A percentile compares a stretch with the other conserved stretches of the same genome.
Conservation (phyloP, 306 rosid genomes). For the Fragaria iinumae region DNA sequence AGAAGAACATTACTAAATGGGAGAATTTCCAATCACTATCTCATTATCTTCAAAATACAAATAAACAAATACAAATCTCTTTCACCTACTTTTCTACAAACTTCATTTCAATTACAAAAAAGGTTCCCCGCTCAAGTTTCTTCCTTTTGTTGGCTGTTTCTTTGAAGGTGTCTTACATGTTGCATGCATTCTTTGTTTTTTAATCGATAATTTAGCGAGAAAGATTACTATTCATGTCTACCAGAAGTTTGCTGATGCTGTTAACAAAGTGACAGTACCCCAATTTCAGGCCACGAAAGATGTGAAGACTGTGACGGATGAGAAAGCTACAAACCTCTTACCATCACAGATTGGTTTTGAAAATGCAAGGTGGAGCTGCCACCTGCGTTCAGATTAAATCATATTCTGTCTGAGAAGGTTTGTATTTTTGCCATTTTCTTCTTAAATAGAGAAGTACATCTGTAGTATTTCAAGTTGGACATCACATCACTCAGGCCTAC, state of each 20-base stretch:
- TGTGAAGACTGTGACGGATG: slow-evolving; percentile 22
- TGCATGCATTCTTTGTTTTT: slow-evolving; percentile 12
- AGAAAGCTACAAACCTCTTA: slow-evolving; percentile 22
- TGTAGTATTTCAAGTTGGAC: background rate
- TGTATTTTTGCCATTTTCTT: background rate
- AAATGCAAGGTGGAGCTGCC: slow-evolving; percentile 20
- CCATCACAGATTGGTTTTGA: slow-evolving; percentile 18
- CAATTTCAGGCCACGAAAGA: slow-evolving; percentile 20
- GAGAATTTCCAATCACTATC: slow-evolving; percentile 13
- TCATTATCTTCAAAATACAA: slow-evolving; percentile 7
- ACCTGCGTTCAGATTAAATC: slow-evolving; percentile 4
- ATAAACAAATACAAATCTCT: slow-evolving; percentile 27
- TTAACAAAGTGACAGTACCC: background rate
- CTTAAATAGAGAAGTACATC: background rate
- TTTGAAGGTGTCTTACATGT: slow-evolving; percentile 18
- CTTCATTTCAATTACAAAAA: slow-evolving; percentile 4
- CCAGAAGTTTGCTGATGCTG: background rate
- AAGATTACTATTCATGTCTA: slow-evolving; percentile 37
- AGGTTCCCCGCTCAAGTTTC: slow-evolving; percentile 31
- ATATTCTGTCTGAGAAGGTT: slow-evolving; percentile 21
- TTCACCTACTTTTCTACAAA: slow-evolving; percentile 23
- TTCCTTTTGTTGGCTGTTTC: slow-evolving; percentile 36
- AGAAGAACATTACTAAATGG: background rate
- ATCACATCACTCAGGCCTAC: background rate
- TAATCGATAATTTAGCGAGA: slow-evolving; percentile 11